Evolutionary conservation across 83 land plant species (phyloP), one percentile per base, ranked within the genome.

Genomic region (Picea abies): DNA sequence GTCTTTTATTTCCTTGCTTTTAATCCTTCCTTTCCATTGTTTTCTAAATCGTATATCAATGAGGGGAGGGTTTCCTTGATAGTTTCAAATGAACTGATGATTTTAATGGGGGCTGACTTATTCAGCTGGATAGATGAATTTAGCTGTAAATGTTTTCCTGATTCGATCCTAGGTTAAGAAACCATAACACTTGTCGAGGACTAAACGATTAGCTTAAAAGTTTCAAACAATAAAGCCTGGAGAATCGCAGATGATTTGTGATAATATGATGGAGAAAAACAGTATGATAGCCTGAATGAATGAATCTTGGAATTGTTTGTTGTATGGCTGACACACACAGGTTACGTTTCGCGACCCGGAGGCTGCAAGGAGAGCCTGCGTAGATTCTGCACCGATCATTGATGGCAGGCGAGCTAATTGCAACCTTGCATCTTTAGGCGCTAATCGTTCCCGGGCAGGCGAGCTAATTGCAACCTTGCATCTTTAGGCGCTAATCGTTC

Each of bases 391-490:
- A 0, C 84, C 84, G 63, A 65, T 83, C 47, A 83, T 83, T 68
- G 84, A 83, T 79, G 84, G 84, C 19, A 77, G 84, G 32, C 60
- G 84, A 62, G 84, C 84, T 61, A 83, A 83, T 47, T 83, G 84
- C 71, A 83, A 83, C 37, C 86, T 85, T 7, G 86, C 86, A 41
- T 85, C 84, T 25, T 17, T 85, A 29, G 86, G 86, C 22, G 85
- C 81, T 23, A 81, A 68, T 5, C 62, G n/a, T n/a, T n/a, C n/a
- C n/a, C n/a, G n/a, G 84, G 84, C 19, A 77, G 84, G 32, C 60
- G 84, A 62, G 84, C 84, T 61, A 83, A 83, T 47, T 83, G 84
- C 71, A 83, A 83, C 37, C 86, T 85, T 7, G 86, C 86, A 41
- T 85, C 84, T 25, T 17, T 85, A 29, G 86, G 86, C 22, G 85